A percentile compares a stretch with the other conserved stretches of the same genome.
These are phyloP conservation scores for Globisporangium mamillatum DNA, from an alignment of 352 stramenopile genomes.

Conservation along the genomic window DNA sequence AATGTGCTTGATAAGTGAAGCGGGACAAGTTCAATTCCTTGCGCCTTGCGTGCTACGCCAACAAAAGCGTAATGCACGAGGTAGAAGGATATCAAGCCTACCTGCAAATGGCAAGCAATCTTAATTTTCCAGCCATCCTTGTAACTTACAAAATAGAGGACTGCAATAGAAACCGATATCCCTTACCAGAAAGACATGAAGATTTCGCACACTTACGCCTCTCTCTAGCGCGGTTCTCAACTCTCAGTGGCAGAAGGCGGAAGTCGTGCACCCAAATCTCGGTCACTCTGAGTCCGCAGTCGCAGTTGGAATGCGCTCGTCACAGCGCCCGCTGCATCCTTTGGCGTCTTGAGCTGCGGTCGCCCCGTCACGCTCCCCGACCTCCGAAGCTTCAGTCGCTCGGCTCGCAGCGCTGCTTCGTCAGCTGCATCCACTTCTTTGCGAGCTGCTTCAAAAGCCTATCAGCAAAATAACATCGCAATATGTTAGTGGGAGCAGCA, in stretches of 20 bases:
- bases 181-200: background rate
- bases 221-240: background rate
- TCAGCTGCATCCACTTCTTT: slow-evolving; percentile 72
- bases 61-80: too few species aligned
- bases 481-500: too few species aligned
- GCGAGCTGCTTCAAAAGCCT: slow-evolving; percentile 58
- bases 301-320: slow-evolving; percentile 18
- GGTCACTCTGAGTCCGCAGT: slow-evolving; percentile 27
- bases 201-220: background rate
- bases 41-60: too few species aligned
- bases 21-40: too few species aligned
- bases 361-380: slow-evolving; percentile 15
- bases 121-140: background rate
- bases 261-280: slow-evolving; percentile 19
- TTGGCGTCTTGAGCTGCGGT: background rate
- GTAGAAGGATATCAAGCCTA: background rate
- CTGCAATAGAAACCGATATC: background rate
- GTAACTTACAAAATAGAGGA: background rate
- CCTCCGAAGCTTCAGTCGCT: slow-evolving; percentile 62
- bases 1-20: too few species aligned
- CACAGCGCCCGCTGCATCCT: slow-evolving; percentile 2
- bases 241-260: background rate
- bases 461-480: too few species aligned
- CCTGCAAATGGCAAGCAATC: background rate
- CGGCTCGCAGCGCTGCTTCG: slow-evolving; percentile 45